Conservation (phyloP, 352 stramenopile genomes). For the Pythium volutum region DNA sequence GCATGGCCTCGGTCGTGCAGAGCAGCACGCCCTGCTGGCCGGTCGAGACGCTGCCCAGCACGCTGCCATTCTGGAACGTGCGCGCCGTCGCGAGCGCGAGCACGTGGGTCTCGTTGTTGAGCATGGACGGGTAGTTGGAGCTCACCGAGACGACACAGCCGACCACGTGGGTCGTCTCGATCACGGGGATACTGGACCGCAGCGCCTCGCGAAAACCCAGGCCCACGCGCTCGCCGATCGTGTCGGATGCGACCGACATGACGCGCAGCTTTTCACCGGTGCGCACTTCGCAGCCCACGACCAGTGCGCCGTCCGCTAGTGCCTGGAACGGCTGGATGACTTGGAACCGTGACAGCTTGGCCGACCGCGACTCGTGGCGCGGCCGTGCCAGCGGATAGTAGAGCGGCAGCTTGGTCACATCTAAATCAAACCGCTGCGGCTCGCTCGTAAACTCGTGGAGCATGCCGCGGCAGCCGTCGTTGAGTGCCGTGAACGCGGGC, state of each 20-base stretch:
- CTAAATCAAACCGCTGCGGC: slow-evolving; percentile 62
- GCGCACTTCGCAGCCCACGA: slow-evolving; percentile 51
- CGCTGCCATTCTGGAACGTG: slow-evolving; percentile 50
- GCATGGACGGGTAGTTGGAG: slow-evolving; percentile 62
- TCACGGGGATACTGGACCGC: slow-evolving; percentile 44
- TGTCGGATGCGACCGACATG: slow-evolving; percentile 65
- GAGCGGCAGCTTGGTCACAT: slow-evolving; percentile 57
- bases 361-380: slow-evolving; percentile 33
- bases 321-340: slow-evolving; percentile 70
- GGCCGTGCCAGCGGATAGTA: slow-evolving; percentile 74
- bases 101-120: slow-evolving; percentile 60
- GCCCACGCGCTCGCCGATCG: slow-evolving; percentile 44
- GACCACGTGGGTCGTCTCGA: slow-evolving; percentile 58
- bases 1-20: slow-evolving; percentile 46
- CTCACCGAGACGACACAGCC: slow-evolving; percentile 67
- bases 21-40: slow-evolving; percentile 72
- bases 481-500: slow-evolving; percentile 64
- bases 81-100: slow-evolving; percentile 51
- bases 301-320: slow-evolving; percentile 43
- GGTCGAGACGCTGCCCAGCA: slow-evolving; percentile 58
- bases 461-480: slow-evolving; percentile 73
- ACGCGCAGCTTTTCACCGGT: slow-evolving; percentile 67
- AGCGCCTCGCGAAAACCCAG: slow-evolving; percentile 55
- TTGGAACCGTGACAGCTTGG: slow-evolving; percentile 54
- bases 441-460: slow-evolving; percentile 58